Percentiles rank a stretch among this genome's conserved stretches.
phyloP scores from a whole-genome alignment of 495 filamentous ascomycete genomes.

The Xylaria acuta region DNA sequence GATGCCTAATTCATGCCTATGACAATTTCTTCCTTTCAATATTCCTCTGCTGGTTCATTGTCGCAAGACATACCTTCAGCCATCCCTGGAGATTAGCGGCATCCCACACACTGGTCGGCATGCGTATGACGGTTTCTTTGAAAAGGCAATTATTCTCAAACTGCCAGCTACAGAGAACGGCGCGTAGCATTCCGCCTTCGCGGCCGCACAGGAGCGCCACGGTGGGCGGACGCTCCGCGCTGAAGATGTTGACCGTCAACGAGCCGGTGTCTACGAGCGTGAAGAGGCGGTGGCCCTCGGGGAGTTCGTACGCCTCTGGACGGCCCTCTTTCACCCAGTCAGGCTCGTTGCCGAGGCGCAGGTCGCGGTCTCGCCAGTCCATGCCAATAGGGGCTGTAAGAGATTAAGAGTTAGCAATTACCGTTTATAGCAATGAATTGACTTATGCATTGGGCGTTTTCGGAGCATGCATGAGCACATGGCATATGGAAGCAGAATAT shows the following conservation, averaged over 20 bases:
- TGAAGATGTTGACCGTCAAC: conserved; percentile 41
- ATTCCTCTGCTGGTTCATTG: conserved; percentile 9
- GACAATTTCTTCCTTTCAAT: not conserved
- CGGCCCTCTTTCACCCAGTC: conserved; percentile 46
- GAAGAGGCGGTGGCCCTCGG: conserved; percentile 34
- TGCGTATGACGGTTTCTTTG: conserved; percentile 40
- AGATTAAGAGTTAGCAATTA: not conserved
- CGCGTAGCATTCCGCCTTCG: conserved; percentile 38
- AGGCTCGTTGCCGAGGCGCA: conserved; percentile 45
- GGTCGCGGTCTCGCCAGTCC: conserved; percentile 39
- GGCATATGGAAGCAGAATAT: no score
- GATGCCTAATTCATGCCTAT: not conserved
- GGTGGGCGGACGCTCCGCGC: conserved; percentile 32
- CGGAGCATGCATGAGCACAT: no score
- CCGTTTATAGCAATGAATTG: not conserved
- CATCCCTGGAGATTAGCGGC: not conserved
- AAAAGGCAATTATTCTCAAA: conserved; percentile 33
- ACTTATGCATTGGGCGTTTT: no score
- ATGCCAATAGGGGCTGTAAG: conserved; percentile 9
- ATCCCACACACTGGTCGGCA: conserved; percentile 27
- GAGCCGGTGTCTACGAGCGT: conserved; percentile 41
- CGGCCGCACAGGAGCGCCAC: conserved; percentile 36
- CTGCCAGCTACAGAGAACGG: conserved; percentile 42
- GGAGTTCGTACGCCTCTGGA: conserved; percentile 51
- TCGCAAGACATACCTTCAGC: conserved; percentile 1